Conservation (phyloP, 2,329 filamentous ascomycete species). For the Tolypocladium tundrense region DNA sequence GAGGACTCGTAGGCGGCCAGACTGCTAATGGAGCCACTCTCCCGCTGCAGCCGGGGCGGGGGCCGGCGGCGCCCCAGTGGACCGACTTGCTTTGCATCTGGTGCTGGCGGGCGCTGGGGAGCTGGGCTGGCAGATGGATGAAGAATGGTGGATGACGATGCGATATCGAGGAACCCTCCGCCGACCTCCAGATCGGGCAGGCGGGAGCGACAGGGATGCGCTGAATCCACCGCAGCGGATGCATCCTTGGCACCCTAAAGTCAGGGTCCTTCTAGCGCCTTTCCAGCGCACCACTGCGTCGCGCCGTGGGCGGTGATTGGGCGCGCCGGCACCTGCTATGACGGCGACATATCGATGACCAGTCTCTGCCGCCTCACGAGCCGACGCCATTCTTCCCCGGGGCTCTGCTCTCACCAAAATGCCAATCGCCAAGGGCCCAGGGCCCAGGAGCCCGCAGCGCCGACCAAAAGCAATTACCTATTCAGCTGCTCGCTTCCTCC, state of each 20-base stretch:
- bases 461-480: not conserved
- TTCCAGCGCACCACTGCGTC: not conserved
- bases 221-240: not conserved
- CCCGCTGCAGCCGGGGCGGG: not conserved
- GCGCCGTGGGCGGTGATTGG: not conserved
- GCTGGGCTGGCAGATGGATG: not conserved
- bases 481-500: not conserved
- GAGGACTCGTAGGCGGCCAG: not conserved
- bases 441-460: not conserved
- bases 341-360: not conserved
- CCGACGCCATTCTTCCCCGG: not conserved
- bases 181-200: constrained; percentile 14
- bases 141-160: not conserved
- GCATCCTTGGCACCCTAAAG: not conserved
- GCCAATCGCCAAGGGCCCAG: not conserved
- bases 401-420: not conserved
- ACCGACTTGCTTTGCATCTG: not conserved
- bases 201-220: not conserved
- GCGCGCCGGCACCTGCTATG: not conserved
- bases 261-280: not conserved
- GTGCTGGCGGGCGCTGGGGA: not conserved
- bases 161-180: constrained; percentile 13
- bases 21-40: not conserved
- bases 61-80: not conserved
- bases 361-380: not conserved